Percentiles rank a stretch among this genome's conserved stretches.
Conservation (phyloP, 108 stramenopile species). For the Mediolabrus comicus region DNA sequence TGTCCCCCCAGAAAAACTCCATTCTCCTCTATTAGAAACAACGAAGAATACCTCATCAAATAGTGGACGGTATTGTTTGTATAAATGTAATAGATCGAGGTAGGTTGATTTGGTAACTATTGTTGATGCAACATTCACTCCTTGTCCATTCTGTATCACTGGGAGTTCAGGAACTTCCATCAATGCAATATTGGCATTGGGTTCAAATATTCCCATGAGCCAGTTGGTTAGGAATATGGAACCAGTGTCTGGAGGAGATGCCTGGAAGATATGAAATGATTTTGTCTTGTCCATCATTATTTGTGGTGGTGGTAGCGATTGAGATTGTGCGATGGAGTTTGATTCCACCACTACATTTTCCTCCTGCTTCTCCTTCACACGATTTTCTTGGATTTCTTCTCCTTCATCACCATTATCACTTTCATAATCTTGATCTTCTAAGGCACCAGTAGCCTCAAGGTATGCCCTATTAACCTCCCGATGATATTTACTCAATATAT, state of each 20-base stretch:
- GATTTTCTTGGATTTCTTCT: not conserved
- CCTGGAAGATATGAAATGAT: slow-evolving; percentile 39
- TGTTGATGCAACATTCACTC: slow-evolving; percentile 15
- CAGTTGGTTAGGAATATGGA: slow-evolving; percentile 28
- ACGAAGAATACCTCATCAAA: slow-evolving; percentile 46
- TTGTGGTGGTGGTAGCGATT: not conserved
- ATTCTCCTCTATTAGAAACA: slow-evolving; percentile 2
- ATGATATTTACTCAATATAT: slow-evolving; percentile 31
- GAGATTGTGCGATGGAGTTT: not conserved
- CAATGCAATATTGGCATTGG: slow-evolving; percentile 14
- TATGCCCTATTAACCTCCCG: slow-evolving; percentile 29
- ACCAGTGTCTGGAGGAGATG: slow-evolving; percentile 21
- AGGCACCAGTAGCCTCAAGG: slow-evolving; percentile 6
- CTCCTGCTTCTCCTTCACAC: not conserved
- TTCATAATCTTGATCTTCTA: not conserved
- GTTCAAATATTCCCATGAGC: slow-evolving; percentile 45
- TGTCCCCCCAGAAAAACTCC: not conserved
- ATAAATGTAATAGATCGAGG: slow-evolving; percentile 23
- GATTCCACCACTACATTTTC: not conserved
- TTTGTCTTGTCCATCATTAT: not conserved
- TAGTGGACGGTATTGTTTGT: slow-evolving; percentile 24
- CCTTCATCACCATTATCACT: not conserved
- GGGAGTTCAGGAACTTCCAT: slow-evolving; percentile 26
- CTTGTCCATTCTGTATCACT: slow-evolving; percentile 10
- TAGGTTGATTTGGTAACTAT: slow-evolving; percentile 36